Percentiles rank a stretch among this genome's conserved stretches.
These are phyloP conservation scores for Claviceps quebecensis DNA, from an alignment of 2,329 filamentous ascomycete genomes.

Conservation along the genomic window DNA sequence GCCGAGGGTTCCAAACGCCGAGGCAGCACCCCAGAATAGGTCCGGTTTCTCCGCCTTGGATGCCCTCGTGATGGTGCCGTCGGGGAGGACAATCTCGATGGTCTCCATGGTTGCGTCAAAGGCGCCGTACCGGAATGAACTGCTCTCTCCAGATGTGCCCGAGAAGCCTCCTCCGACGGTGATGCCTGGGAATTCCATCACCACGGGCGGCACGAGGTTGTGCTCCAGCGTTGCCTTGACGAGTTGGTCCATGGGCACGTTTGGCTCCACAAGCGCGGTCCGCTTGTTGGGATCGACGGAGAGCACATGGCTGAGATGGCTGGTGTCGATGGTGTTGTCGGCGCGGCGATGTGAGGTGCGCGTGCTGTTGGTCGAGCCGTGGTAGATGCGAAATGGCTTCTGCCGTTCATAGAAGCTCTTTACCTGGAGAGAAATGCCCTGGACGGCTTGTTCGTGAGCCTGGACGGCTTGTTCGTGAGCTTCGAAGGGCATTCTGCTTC, in stretches of 20 bases:
- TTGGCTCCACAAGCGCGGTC: slow-evolving; percentile 58
- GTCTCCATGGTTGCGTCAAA: slow-evolving; percentile 50
- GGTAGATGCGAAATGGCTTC: slow-evolving; percentile 57
- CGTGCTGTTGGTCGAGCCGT: slow-evolving; percentile 66
- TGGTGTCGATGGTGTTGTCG: slow-evolving; percentile 43
- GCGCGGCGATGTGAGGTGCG: slow-evolving; percentile 35
- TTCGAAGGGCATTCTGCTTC: slow-evolving; percentile 14
- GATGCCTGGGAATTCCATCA: slow-evolving; percentile 67
- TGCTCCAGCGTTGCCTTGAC: slow-evolving; percentile 49
- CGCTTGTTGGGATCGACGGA: slow-evolving; percentile 39
- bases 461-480: slow-evolving; percentile 32
- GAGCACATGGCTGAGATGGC: slow-evolving; percentile 48
- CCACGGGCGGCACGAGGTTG: slow-evolving; percentile 54
- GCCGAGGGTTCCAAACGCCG: slow-evolving; percentile 53
- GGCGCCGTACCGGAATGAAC: slow-evolving; percentile 57
- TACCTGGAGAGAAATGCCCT: slow-evolving; percentile 27
- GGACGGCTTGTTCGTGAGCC: slow-evolving; percentile 29
- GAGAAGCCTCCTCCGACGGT: slow-evolving; percentile 59
- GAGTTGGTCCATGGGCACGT: slow-evolving; percentile 62
- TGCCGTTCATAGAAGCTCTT: slow-evolving; percentile 27
- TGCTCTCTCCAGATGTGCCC: slow-evolving; percentile 58
- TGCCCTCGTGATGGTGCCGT: slow-evolving; percentile 46
- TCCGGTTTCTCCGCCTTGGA: slow-evolving; percentile 31
- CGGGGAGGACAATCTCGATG: slow-evolving; percentile 56
- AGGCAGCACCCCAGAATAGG: slow-evolving; percentile 51